Conservation (phyloP, 441 rosid species). For the Aleurites moluccanus region DNA sequence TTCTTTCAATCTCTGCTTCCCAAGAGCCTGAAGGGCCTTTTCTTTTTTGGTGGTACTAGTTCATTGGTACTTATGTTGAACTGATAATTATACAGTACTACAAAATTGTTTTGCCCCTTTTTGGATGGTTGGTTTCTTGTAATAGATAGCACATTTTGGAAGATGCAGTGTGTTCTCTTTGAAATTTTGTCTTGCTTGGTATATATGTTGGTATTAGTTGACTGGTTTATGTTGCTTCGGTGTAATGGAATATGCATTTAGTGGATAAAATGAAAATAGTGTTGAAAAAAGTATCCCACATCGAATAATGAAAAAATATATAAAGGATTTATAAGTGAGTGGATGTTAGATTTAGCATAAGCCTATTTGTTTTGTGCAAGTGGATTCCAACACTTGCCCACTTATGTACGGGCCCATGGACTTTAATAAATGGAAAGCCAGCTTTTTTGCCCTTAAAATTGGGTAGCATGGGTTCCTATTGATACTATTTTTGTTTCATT, state of each 20-base stretch:
- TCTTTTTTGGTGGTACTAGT: not conserved
- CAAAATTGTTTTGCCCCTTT: not conserved
- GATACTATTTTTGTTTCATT: not conserved
- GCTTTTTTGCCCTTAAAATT: not conserved
- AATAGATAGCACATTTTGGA: not conserved
- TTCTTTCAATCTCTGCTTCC: not conserved
- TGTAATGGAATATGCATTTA: not conserved
- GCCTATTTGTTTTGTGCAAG: too few species aligned
- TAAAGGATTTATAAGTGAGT: too few species aligned
- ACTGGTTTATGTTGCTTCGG: not conserved
- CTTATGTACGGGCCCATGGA: too few species aligned
- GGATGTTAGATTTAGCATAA: too few species aligned
- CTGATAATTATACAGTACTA: not conserved
- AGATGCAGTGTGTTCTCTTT: slow-evolving; percentile 1
- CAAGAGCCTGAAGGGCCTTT: not conserved
- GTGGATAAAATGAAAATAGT: not conserved
- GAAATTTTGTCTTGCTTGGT: not conserved
- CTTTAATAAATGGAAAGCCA: too few species aligned
- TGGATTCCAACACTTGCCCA: too few species aligned
- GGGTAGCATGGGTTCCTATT: not conserved
- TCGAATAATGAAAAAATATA: too few species aligned
- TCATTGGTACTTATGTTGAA: not conserved
- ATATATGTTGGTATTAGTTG: too few species aligned
- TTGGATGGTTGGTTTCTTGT: slow-evolving; percentile 8
- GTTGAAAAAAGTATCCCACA: too few species aligned